These are phyloP conservation scores for Cladosporium sp. DNA, from an alignment of 2,329 filamentous ascomycete species.

Conservation along the genomic window DNA sequence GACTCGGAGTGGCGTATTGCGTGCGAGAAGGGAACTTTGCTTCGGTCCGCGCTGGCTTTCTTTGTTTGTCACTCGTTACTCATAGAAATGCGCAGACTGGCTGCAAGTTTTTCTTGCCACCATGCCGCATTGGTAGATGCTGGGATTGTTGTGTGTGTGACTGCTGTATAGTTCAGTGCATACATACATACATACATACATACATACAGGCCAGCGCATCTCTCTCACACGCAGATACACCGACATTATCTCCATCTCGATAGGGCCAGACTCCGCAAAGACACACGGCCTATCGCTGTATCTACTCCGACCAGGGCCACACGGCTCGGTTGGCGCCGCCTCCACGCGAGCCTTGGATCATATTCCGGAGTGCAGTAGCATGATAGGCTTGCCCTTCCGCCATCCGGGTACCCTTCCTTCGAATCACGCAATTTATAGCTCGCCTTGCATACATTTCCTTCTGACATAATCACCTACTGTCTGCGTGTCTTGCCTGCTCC, in stretches of 20 bases:
- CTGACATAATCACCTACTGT: conserved; percentile 2
- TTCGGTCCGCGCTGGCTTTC: conserved; percentile 2
- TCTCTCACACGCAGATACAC: not conserved
- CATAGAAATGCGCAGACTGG: conserved; percentile 5
- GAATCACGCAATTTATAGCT: conserved; percentile 5
- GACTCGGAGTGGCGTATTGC: conserved; percentile 13
- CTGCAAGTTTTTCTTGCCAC: not conserved
- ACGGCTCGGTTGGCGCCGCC: conserved; percentile 11
- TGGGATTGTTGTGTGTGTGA: not conserved
- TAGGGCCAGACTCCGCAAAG: not conserved
- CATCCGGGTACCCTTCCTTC: conserved; percentile 1
- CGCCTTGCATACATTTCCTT: not conserved
- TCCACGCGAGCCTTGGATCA: conserved; percentile 12
- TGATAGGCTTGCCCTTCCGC: not conserved
- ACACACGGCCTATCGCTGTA: not conserved
- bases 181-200: not conserved
- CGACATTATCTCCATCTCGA: not conserved
- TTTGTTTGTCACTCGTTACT: conserved; percentile 21
- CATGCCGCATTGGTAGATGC: not conserved
- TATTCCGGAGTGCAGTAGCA: not conserved
- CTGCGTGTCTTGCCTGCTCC: not conserved
- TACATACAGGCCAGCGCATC: not conserved
- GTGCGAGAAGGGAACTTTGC: conserved; percentile 1
- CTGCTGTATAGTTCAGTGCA: not conserved
- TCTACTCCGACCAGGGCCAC: not conserved